Percentiles rank a stretch among this genome's conserved stretches.
Evolutionary conservation across 129 eudicot genomes (phyloP).

Genomic region (Tagetes patula): DNA sequence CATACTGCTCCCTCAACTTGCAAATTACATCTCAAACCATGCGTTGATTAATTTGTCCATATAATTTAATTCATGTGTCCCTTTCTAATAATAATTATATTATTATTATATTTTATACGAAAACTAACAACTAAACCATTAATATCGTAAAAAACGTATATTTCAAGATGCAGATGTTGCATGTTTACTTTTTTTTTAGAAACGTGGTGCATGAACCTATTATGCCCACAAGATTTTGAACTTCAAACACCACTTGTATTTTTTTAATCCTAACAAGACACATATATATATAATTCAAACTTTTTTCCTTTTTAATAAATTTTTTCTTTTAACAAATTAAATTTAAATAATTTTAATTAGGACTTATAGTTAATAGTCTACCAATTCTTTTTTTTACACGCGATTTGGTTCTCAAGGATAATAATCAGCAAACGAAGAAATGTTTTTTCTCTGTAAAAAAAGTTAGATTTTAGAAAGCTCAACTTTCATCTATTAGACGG

Average conservation of each 20-base stretch:
- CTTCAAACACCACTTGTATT: background rate
- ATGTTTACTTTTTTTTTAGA: background rate
- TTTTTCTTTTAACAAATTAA: too few relatives aligned
- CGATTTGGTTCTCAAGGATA: too few relatives aligned
- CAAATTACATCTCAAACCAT: conserved; percentile 3
- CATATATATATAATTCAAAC: background rate
- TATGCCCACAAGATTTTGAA: background rate
- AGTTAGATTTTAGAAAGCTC: too few relatives aligned
- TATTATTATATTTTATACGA: background rate
- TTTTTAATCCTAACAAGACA: background rate
- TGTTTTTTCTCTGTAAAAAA: too few relatives aligned
- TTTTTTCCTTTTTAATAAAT: too few relatives aligned
- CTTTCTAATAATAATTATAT: conserved; percentile 18
- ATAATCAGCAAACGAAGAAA: too few relatives aligned
- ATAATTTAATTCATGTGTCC: conserved; percentile 1
- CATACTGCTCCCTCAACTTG: conserved; percentile 22
- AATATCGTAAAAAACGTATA: background rate
- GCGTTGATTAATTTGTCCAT: background rate
- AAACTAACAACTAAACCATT: background rate
- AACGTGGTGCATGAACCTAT: conserved; percentile 38
- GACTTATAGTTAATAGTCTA: too few relatives aligned
- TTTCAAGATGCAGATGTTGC: background rate
- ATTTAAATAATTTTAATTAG: too few relatives aligned
- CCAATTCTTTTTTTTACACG: too few relatives aligned
- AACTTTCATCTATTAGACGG: too few relatives aligned